Percentiles rank a stretch among this genome's conserved stretches.
Evolutionary conservation across 345 rosid genomes (phyloP).

Genomic region (Moringa oleifera): DNA sequence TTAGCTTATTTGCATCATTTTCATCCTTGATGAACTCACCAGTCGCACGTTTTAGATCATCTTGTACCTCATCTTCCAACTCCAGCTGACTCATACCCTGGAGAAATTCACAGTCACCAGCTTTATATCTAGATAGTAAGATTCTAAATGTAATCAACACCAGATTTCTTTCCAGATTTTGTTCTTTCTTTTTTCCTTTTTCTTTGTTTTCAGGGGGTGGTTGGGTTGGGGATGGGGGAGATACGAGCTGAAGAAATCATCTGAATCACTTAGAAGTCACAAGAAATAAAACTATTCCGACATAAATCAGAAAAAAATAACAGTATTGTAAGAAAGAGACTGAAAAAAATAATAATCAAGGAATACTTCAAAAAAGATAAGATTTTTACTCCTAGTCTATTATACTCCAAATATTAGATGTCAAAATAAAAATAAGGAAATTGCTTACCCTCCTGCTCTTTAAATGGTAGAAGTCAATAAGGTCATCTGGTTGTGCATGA

Average conservation of each 20-base stretch:
- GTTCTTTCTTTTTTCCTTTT: no score
- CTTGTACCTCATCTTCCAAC: constrained; percentile 98
- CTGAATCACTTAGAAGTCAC: no score
- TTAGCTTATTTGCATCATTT: constrained; percentile 91
- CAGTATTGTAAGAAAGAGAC: not conserved
- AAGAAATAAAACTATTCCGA: no score
- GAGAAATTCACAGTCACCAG: constrained; percentile 8
- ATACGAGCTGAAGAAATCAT: no score
- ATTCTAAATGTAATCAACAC: not conserved
- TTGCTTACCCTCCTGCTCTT: constrained; percentile 88
- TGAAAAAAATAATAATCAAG: no score
- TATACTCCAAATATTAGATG: no score
- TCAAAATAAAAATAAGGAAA: not conserved
- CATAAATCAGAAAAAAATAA: no score
- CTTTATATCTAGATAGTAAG: not conserved
- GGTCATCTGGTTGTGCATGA: constrained; percentile 97
- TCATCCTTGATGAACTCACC: constrained; percentile 95
- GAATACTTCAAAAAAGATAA: no score
- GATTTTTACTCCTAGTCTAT: not conserved
- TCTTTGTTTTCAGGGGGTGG: no score
- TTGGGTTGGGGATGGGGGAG: no score
- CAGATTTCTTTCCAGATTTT: not conserved
- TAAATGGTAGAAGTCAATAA: constrained; percentile 93
- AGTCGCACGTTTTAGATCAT: constrained; percentile 95
- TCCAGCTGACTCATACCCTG: constrained; percentile 99